A percentile compares a stretch with the other conserved stretches of the same genome.
These are phyloP conservation scores for Kuraishia hungarica DNA, from an alignment of 805 yeast species.

Conservation along the genomic window DNA sequence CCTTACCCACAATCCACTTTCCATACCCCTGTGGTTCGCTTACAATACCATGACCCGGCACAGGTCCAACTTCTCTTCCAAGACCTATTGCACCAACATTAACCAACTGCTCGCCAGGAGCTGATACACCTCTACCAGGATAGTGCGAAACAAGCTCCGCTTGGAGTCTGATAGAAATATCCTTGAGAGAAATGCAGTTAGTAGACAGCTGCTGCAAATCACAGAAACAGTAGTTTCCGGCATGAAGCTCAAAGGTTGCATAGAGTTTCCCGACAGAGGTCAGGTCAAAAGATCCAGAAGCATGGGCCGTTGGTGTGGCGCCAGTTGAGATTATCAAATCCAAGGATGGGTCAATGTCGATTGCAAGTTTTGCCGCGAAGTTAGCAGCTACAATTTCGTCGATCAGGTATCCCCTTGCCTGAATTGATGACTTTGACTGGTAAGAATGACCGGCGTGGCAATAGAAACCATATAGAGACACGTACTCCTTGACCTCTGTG, in stretches of 20 bases:
- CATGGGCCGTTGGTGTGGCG: conserved; percentile 75
- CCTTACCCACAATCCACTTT: conserved; percentile 56
- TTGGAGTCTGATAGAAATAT: conserved; percentile 43
- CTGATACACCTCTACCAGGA: conserved; percentile 38
- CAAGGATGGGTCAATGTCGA: conserved; percentile 24
- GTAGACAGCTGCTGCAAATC: conserved; percentile 77
- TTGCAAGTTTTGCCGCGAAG: conserved; percentile 36
- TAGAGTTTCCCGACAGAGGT: conserved; percentile 13
- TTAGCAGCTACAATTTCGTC: conserved; percentile 52
- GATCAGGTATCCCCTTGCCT: conserved; percentile 39
- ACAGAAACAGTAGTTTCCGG: conserved; percentile 71
- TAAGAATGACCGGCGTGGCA: conserved; percentile 80
- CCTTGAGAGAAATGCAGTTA: conserved; percentile 35
- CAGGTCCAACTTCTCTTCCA: conserved; percentile 54
- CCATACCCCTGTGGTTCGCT: conserved; percentile 29
- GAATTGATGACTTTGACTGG: conserved; percentile 30
- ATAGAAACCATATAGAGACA: conserved; percentile 58
- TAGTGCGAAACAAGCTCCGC: conserved; percentile 56
- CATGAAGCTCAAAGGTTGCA: conserved; percentile 59
- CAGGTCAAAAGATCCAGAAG: conserved; percentile 26
- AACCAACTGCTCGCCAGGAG: conserved; percentile 53
- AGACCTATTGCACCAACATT: conserved; percentile 70
- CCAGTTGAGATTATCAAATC: conserved; percentile 59
- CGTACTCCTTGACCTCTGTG: conserved; percentile 17
- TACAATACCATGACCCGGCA: conserved; percentile 50